Conservation (phyloP, 495 filamentous ascomycete genomes). For the Aspergillus asperescens region DNA sequence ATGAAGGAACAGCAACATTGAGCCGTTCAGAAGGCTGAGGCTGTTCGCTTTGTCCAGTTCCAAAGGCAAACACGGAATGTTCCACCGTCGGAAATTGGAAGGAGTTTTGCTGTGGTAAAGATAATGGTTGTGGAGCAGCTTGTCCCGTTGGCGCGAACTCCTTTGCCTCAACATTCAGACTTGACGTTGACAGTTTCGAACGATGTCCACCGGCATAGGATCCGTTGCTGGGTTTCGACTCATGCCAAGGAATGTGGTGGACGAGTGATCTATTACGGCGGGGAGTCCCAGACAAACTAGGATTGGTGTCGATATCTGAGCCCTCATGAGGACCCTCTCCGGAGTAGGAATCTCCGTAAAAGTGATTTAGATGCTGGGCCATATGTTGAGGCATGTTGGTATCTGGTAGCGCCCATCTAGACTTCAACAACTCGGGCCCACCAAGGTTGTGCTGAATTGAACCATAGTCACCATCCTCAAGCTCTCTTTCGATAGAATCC, state of each 20-base stretch:
- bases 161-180: constrained; percentile 78
- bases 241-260: constrained; percentile 38
- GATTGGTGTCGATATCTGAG: constrained; percentile 72
- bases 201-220: constrained; percentile 45
- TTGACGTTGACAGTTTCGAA: constrained; percentile 65
- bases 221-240: constrained; percentile 33
- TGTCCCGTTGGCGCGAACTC: constrained; percentile 73
- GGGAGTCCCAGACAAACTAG: constrained; percentile 67
- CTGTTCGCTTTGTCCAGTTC: constrained; percentile 31
- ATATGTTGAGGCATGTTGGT: constrained; percentile 25
- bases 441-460: constrained; percentile 24
- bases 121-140: constrained; percentile 54
- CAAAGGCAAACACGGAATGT: constrained; percentile 29
- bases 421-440: constrained; percentile 33
- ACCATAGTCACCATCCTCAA: constrained; percentile 58
- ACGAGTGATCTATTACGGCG: constrained; percentile 29
- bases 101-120: constrained; percentile 49
- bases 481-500: constrained; percentile 62
- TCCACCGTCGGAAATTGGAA: constrained; percentile 47
- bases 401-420: constrained; percentile 37
- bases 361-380: constrained; percentile 33
- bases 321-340: constrained; percentile 47
- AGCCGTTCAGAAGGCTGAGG: constrained; percentile 39
- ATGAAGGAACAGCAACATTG: constrained; percentile 64
- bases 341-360: constrained; percentile 31